phyloP scores from a whole-genome alignment of 495 filamentous ascomycete species.

The Hypomontagnella monticulosa region DNA sequence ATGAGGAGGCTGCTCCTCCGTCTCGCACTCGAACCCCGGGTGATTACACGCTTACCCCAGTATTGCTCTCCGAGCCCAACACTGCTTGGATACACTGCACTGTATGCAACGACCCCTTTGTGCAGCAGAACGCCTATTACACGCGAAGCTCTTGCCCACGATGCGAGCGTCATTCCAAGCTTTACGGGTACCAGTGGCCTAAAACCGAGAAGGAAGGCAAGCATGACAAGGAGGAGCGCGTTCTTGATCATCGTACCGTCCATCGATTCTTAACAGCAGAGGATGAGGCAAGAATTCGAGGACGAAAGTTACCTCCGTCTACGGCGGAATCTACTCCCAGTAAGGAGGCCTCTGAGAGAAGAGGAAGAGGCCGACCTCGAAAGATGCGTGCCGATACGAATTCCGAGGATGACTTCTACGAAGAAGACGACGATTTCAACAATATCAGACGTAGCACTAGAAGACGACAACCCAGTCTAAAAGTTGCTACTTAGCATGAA shows the following conservation, averaged over 20 bases:
- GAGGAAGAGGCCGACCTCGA: slow-evolving; percentile 26
- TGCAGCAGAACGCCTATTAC: slow-evolving; percentile 86
- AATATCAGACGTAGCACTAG: slow-evolving; percentile 30
- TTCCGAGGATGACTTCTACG: slow-evolving; percentile 8
- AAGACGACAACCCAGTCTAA: slow-evolving; percentile 32
- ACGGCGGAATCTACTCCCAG: neutral
- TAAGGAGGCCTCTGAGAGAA: slow-evolving; percentile 26
- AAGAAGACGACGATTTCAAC: slow-evolving; percentile 7
- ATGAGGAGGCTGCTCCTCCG: slow-evolving; percentile 33
- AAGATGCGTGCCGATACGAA: neutral
- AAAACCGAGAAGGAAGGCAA: slow-evolving; percentile 84
- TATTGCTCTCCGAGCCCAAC: slow-evolving; percentile 75
- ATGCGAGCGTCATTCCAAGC: slow-evolving; percentile 93
- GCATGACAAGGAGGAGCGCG: slow-evolving; percentile 76
- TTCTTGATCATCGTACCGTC: slow-evolving; percentile 76
- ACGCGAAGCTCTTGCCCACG: slow-evolving; percentile 86
- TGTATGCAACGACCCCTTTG: slow-evolving; percentile 81
- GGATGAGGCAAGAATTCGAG: slow-evolving; percentile 68
- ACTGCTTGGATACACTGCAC: slow-evolving; percentile 88
- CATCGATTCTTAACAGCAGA: slow-evolving; percentile 74
- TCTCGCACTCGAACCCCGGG: slow-evolving; percentile 67
- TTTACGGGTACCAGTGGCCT: slow-evolving; percentile 95
- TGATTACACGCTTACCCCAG: slow-evolving; percentile 79
- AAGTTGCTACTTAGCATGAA: slow-evolving; percentile 16
- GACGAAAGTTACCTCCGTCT: slow-evolving; percentile 44